phyloP scores from a whole-genome alignment of 202 grass and related monocot species.

The Carex sylvatica region DNA sequence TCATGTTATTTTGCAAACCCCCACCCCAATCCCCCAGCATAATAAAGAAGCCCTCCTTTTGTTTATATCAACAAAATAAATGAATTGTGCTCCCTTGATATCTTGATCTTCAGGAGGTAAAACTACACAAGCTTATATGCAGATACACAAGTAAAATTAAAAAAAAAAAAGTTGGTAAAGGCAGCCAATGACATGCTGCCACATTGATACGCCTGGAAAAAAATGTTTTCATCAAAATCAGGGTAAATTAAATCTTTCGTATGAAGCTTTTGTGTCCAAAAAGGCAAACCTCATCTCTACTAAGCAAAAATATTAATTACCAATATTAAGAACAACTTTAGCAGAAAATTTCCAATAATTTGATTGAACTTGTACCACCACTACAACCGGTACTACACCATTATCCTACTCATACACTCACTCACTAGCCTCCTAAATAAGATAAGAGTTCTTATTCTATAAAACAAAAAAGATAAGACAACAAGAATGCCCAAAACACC shows the following conservation, averaged over 20 bases:
- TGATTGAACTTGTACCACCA: conserved; percentile 1
- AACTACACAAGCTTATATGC: background rate
- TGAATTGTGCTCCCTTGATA: background rate
- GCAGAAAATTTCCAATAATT: conserved; percentile 14
- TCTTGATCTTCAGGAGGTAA: background rate
- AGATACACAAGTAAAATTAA: background rate
- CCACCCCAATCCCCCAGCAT: background rate
- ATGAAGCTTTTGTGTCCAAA: background rate
- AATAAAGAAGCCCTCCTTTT: background rate
- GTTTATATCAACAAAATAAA: background rate
- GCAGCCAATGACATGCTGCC: background rate
- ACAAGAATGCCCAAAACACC: conserved; percentile 10
- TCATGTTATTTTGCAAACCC: background rate
- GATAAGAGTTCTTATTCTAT: conserved; percentile 28
- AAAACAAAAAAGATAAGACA: background rate
- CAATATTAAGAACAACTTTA: background rate
- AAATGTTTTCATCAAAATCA: background rate
- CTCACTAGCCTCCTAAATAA: conserved; percentile 19
- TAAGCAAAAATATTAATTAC: background rate
- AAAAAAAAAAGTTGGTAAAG: background rate
- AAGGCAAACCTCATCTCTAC: background rate
- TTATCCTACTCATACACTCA: conserved; percentile 20
- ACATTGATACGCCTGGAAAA: background rate
- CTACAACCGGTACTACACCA: conserved; percentile 22
- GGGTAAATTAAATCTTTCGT: background rate